phyloP scores from a whole-genome alignment of 176 grass and related monocot genomes.

The Chrysopogon serrulatus region DNA sequence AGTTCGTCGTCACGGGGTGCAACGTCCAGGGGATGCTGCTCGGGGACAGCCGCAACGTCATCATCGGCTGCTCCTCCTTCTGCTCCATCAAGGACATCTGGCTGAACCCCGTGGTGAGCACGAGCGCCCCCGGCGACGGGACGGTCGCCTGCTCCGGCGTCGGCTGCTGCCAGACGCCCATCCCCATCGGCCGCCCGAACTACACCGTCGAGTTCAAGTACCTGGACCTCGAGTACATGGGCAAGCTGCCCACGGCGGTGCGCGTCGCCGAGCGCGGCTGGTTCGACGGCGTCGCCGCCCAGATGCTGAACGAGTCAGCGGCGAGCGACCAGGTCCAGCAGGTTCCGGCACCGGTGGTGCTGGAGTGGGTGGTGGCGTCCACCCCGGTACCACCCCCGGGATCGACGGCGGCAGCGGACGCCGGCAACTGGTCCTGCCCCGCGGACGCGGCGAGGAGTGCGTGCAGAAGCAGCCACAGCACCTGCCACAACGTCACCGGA shows the following conservation, averaged over 20 bases:
- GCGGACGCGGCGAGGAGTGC: background rate
- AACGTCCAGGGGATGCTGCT: background rate
- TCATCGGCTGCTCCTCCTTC: constrained; percentile 8
- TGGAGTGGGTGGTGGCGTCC: constrained; percentile 7
- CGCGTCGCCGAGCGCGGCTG: constrained; percentile 2
- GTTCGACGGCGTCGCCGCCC: background rate
- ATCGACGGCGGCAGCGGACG: background rate
- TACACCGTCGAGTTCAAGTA: background rate
- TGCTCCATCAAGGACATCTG: background rate
- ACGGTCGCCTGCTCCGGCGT: background rate
- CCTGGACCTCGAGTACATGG: background rate
- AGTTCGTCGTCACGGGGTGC: background rate
- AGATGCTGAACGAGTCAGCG: background rate
- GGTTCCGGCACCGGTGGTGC: constrained; percentile 18
- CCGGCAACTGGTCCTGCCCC: background rate
- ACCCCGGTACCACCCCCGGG: background rate
- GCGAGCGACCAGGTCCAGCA: accelerated
- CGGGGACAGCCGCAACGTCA: background rate
- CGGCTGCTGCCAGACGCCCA: background rate
- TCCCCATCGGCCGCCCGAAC: constrained; percentile 7
- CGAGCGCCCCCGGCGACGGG: background rate
- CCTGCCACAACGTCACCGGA: background rate
- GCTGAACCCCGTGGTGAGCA: background rate
- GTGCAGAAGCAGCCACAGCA: constrained; percentile 14
- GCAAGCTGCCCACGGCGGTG: background rate